Evolutionary conservation across 2,329 filamentous ascomycete genomes (phyloP), one percentile per base, ranked within the genome.

Genomic region (Claviceps citrina): DNA sequence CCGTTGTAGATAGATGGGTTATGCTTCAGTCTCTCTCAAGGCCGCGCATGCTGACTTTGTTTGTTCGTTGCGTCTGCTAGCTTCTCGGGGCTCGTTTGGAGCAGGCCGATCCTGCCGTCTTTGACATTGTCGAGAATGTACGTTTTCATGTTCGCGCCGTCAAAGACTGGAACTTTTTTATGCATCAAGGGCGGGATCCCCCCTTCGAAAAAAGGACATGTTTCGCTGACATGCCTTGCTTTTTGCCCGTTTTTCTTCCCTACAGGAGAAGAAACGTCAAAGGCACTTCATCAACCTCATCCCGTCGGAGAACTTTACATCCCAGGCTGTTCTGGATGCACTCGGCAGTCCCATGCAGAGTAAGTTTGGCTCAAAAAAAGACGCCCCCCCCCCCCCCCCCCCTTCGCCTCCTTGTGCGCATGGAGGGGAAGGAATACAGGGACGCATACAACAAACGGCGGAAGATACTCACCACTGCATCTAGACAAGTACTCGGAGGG

Each of bases 271-370:
- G 75, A 74, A 73, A 50, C 76, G 91, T 51, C 91, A 98, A 63
- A 93, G 94, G 64, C 86, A 96, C 62, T 98, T 95, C 56, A 94
- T 98, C 67, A 96, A 96, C 63, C 71, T 94, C 43, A 94, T 94
- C 49, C 86, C 86, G 16, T 94, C 86, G 6, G 86, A 94, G 65
- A 94, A 94, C 66, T 93, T 94, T 56, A 94, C 86, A 20, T 93
- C 86, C 7, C 84, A 93, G 61, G 84, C 86, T 24, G 86, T 94
- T 16, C 73, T 94, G 41, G 86, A 94, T 69, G 84, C 86, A 26
- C 69, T 94, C 44, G 86, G 86, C 49, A 93, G 85, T 68, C 81
- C 87, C 40, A 94, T 94, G 86, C 86, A 93, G 62, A 94, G 84
- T 87, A 66, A 49, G 73, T 44, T 7, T 3, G 18, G 9, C 12